Base-by-base conservation (phyloP, 495 filamentous ascomycete genomes). In the Penicillium daleae region DNA sequence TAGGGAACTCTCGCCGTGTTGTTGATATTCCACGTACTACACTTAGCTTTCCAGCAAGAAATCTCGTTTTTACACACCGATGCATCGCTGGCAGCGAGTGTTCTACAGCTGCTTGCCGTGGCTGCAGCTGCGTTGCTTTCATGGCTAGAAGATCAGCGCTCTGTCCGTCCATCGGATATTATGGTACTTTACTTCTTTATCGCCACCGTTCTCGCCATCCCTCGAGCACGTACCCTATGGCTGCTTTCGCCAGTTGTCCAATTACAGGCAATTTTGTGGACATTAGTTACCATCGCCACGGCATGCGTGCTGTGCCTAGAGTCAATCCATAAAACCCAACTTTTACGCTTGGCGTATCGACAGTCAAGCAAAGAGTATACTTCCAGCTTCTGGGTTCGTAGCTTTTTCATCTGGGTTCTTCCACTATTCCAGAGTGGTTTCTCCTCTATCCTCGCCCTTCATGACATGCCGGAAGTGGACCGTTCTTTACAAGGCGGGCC, bases 71-170 rank as follows among this genome's bases (percentile, higher is more conserved):
- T 76, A 32, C 59, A 66, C 4, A 74, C 67, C 2, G 22, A 52
- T 3, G 19, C 61, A 1, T 65, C 69, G 6, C n/a, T 71, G 17
- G 31, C 66, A 32, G 40, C 69, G 1, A 65, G 40, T 4, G 17
- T 70, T 12, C 27, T 78, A 1, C 62, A 54, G 37, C 32, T 70
- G 10, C 24, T 67, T 15, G 57, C 59, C 1, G 57, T 56, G 33
- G 24, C 65, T 2, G 61, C 54, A 10, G 65, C 76, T 12, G 15
- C 32, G 0, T 0, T 67, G 5, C 62, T 65, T 4, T 78, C 73
- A 29, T 74, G 68, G 52, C 57, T 78, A 9, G 68, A 76, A 40
- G 70, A 78, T 59, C 75, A 76, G 37, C 70, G 72, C 9, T 73
- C 75, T 0, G 54, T 72, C 27, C 50, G 59, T 6, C 76, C 76